Conservation (phyloP, 176 grass and related monocot genomes). For the Musa itinerans region DNA sequence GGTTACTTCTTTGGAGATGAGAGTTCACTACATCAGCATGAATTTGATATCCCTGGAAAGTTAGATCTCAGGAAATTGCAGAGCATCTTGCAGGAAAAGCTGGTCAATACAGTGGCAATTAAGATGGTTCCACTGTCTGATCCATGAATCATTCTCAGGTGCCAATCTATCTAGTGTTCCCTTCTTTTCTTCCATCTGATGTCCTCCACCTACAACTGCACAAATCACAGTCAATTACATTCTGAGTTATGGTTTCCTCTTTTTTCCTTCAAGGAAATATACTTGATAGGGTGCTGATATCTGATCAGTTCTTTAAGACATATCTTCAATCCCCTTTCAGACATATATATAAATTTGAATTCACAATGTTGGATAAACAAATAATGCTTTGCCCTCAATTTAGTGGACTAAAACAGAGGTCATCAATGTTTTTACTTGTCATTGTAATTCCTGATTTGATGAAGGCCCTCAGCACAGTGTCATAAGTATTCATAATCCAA, state of each 20-base stretch:
- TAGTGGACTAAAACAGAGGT: too few species aligned
- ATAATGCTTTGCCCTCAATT: too few species aligned
- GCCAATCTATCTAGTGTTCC: background rate
- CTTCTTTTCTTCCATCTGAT: constrained; percentile 9
- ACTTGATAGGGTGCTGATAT: background rate
- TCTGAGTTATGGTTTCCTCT: background rate
- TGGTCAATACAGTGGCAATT: constrained; percentile 16
- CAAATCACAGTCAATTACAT: background rate
- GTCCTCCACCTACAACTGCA: background rate
- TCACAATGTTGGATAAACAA: too few species aligned
- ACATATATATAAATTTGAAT: too few species aligned
- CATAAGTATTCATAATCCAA: too few species aligned
- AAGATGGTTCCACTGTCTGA: constrained; percentile 2
- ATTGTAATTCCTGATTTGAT: too few species aligned
- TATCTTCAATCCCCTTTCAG: too few species aligned
- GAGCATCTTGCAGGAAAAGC: constrained; percentile 17
- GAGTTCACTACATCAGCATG: constrained; percentile 24
- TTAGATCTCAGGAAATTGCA: constrained; percentile 33
- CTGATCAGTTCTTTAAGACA: background rate
- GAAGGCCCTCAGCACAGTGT: too few species aligned
- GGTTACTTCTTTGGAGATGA: constrained; percentile 36
- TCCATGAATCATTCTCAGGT: background rate
- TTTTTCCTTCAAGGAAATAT: background rate
- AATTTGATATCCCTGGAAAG: constrained; percentile 34
- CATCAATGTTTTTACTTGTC: too few species aligned